phyloP scores from a whole-genome alignment of 306 rosid genomes.

The Lagenaria siceraria region DNA sequence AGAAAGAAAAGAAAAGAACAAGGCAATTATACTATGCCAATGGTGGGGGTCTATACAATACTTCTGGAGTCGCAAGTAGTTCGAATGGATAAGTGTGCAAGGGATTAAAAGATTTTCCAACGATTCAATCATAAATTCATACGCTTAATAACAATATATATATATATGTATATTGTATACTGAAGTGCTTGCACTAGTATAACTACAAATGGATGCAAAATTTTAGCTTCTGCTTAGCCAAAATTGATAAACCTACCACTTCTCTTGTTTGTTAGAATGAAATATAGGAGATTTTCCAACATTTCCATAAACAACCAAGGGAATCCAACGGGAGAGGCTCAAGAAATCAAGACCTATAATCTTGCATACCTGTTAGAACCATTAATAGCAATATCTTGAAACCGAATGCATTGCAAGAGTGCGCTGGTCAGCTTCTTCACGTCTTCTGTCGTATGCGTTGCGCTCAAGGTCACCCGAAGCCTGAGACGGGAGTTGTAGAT shows the following conservation, averaged over 20 bases:
- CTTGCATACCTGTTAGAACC: constrained; percentile 39
- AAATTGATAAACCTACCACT: not conserved
- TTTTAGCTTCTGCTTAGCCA: not conserved
- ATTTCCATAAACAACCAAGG: not conserved
- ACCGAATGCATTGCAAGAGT: constrained; percentile 50
- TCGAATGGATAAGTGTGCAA: not conserved
- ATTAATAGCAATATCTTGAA: constrained; percentile 43
- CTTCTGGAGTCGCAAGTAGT: not conserved
- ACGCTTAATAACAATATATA: not conserved
- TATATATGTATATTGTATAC: not conserved
- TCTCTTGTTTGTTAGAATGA: not conserved
- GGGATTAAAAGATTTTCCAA: not conserved
- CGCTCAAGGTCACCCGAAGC: constrained; percentile 66
- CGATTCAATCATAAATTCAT: not conserved
- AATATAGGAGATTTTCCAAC: not conserved
- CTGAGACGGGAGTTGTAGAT: constrained; percentile 17
- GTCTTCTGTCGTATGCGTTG: constrained; percentile 69
- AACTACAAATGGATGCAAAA: not conserved
- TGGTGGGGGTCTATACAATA: too few species aligned
- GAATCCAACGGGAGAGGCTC: not conserved
- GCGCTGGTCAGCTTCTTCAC: constrained; percentile 55
- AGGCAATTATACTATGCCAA: not conserved
- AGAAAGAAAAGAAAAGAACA: not conserved
- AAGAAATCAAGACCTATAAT: constrained; percentile 21
- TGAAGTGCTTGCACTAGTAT: not conserved